These are phyloP conservation scores for Geotrichum bryndzae DNA, from an alignment of 1,139 yeast genomes.

Conservation along the genomic window DNA sequence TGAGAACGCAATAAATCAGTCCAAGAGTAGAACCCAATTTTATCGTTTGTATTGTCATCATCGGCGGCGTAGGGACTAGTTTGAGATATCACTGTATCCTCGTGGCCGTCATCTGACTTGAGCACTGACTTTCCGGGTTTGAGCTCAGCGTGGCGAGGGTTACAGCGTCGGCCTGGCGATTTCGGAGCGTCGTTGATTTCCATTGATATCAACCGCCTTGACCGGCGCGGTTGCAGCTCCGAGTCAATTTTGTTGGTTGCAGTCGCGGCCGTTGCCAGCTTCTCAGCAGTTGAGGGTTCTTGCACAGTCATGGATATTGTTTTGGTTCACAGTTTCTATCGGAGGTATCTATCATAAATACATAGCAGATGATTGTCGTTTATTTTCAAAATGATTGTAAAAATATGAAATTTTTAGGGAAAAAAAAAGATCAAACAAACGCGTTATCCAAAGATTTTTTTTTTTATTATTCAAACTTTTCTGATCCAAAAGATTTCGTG, in stretches of 20 bases:
- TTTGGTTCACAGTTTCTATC: too few species aligned
- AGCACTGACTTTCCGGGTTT: slow-evolving; percentile 11
- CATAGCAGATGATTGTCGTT: too few species aligned
- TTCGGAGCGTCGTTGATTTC: slow-evolving; percentile 13
- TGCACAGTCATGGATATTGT: not conserved
- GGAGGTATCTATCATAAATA: too few species aligned
- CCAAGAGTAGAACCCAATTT: slow-evolving; percentile 9
- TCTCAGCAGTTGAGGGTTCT: not conserved
- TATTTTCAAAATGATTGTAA: too few species aligned
- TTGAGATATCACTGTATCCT: not conserved
- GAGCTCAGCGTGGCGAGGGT: slow-evolving; percentile 13
- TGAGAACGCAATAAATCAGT: slow-evolving; percentile 1
- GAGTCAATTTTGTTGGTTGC: not conserved
- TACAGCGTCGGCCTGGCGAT: slow-evolving; percentile 18
- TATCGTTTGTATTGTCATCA: not conserved
- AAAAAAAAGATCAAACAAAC: too few species aligned
- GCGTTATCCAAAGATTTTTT: too few species aligned
- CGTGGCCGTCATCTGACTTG: not conserved
- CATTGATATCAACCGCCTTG: slow-evolving; percentile 9
- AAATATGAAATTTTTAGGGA: too few species aligned
- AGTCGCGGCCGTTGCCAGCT: not conserved
- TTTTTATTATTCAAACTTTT: too few species aligned
- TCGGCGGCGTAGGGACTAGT: not conserved
- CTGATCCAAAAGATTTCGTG: too few species aligned
- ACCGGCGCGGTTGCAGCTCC: slow-evolving; percentile 2